Base-by-base conservation (phyloP, 768 basidiomycete genomes). In the Amyloporia xantha region DNA sequence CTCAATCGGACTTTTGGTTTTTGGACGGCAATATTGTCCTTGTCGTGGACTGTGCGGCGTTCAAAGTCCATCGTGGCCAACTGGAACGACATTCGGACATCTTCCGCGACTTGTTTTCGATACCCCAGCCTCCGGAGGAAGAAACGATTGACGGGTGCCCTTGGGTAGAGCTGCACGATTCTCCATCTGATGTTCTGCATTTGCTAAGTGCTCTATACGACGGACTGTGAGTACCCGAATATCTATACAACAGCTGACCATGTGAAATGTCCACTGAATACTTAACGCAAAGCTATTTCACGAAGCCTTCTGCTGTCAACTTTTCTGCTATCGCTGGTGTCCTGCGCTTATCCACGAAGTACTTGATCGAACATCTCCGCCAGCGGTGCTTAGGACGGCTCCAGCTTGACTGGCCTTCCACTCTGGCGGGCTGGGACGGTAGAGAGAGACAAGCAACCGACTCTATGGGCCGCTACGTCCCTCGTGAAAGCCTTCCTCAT, bases 41-140 rank as follows among this genome's bases (percentile, higher is more conserved):
- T 45, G 64, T 85, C 45, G 74, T 79, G 1, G 75, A 73, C 0
- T 62, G 65, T 17, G 75, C 75, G 11, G 79, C 75, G 0, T 88
- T 87, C 73, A 86, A 82, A 53, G 83, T 88, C 3, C 86, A 88
- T 58, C 75, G 77, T 4, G 84, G 86, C 0, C 83, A 86, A 55
- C 74, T 90, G 21, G 75, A 75, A 49, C 76, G 87, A 4, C 86
- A 89, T 51, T 87, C 86, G 0, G 86, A 88, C 35, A 71, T 89
- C n/a, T 89, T 90, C 63, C 71, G 72, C 50, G 81, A 76, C 52
- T 66, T 87, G 50, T 79, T 90, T 54, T 69, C 75, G 1, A 63
- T 89, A 7, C 84, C 84, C 2, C 81, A 79, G 51, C 83, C 83
- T 1, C 45, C 62, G 26, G 65, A 69, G 13, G 69, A 71, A 48